phyloP scores from a whole-genome alignment of 2,329 filamentous ascomycete species.

The Sphaerostilbella broomeana region DNA sequence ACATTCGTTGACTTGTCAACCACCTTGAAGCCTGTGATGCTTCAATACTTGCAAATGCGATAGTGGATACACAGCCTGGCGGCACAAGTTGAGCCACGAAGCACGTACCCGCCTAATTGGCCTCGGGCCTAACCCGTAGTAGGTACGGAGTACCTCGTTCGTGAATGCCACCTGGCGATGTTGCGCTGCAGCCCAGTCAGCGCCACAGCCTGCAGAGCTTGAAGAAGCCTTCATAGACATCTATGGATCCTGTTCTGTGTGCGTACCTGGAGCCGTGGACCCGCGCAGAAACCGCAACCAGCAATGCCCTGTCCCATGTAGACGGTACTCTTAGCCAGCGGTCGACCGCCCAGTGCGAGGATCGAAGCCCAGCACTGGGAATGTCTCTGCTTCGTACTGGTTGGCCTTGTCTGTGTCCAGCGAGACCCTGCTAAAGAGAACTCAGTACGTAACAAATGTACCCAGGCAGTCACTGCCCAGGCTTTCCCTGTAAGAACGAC shows the following conservation, averaged over 20 bases:
- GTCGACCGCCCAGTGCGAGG: conserved; percentile 6
- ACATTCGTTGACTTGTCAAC: no score
- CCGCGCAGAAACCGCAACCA: background rate
- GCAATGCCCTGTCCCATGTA: conserved; percentile 4
- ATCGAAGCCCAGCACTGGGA: conserved; percentile 1
- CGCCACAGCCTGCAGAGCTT: background rate
- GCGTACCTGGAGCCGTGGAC: conserved; percentile 4
- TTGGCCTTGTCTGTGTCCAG: background rate
- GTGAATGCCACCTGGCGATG: conserved; percentile 14
- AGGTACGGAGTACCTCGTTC: conserved; percentile 8
- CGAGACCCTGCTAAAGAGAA: background rate
- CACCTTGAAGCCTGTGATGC: no score
- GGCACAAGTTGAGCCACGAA: background rate
- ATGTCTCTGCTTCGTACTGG: conserved; percentile 5
- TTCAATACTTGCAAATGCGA: no score
- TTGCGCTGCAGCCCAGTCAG: conserved; percentile 4
- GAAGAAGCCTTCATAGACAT: no score
- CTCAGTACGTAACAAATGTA: background rate
- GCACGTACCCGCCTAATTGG: conserved; percentile 4
- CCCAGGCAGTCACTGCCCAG: background rate
- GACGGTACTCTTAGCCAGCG: conserved; percentile 3
- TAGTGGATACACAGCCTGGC: conserved; percentile 1
- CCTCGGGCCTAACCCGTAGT: conserved; percentile 6
- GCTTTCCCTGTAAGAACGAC: no score
- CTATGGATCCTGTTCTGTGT: background rate